phyloP scores from a whole-genome alignment of 1,284 basidiomycete species.

The Caloboletus inedulis region DNA sequence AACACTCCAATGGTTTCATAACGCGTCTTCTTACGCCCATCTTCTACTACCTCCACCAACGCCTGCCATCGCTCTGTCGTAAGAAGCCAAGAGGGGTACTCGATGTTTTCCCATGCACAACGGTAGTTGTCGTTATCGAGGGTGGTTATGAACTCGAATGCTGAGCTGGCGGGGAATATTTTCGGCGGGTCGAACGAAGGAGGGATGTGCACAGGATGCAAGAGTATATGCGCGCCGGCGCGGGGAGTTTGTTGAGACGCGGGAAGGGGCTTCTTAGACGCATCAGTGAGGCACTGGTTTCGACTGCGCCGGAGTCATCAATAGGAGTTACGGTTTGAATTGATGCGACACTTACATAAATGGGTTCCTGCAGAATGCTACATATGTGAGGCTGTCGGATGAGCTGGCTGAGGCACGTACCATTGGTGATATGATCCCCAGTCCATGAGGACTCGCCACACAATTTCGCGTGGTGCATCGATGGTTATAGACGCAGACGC shows the following conservation, averaged over 20 bases:
- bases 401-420: conserved; percentile 12
- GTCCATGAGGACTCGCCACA: conserved; percentile 36
- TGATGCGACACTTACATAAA: conserved; percentile 48
- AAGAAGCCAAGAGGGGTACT: conserved; percentile 49
- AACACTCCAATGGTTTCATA: conserved; percentile 69
- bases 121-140: conserved; percentile 52
- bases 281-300: conserved; percentile 48
- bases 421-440: conserved; percentile 35
- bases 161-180: conserved; percentile 35
- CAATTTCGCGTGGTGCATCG: conserved; percentile 34
- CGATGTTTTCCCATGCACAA: conserved; percentile 52
- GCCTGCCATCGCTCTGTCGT: conserved; percentile 61
- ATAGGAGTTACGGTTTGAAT: neutral
- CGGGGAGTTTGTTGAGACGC: conserved; percentile 42
- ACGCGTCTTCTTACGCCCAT: conserved; percentile 42
- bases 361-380: conserved; percentile 51
- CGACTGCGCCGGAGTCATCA: conserved; percentile 41
- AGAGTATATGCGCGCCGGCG: conserved; percentile 45
- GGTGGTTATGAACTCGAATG: conserved; percentile 42
- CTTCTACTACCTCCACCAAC: conserved; percentile 47
- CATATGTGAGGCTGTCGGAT: neutral
- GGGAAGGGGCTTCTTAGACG: conserved; percentile 38
- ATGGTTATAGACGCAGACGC: conserved; percentile 28
- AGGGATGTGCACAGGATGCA: conserved; percentile 56
- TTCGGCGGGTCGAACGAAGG: conserved; percentile 45